Base-by-base conservation (phyloP, 2,329 filamentous ascomycete genomes). In the Colletotrichum ledebouriae region DNA sequence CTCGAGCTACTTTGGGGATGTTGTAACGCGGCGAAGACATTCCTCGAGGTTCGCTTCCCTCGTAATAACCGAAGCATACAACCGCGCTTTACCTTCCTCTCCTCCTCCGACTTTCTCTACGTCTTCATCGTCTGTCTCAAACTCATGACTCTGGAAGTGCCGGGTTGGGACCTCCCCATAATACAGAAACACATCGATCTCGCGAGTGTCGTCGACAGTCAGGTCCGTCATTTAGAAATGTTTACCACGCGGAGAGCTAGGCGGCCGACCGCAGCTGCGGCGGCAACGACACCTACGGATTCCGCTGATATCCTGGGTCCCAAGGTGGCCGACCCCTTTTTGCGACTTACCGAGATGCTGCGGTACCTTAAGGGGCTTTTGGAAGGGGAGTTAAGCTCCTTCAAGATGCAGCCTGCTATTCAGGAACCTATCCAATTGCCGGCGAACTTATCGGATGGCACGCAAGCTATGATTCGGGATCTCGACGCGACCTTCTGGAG, bases 1-100 rank as follows among this genome's bases (percentile, higher is more conserved):
- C 75, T 85, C 2, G 76, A 80, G 20, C 77, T 85, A 17, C 80
- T 86, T n/a, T 83, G 81, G 80, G 73, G 74, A 10, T 85, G 84
- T 69, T 74, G 82, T 39, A 73, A 75, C 4, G 77, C 82, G 3
- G 78, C 82, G 13, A 78, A 78, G 53, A 73, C 75, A 3, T 84
- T 83, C 69, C 78, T 86, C 67, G 71, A 74, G 34, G 69, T 77
- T 6, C 79, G 79, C n/a, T 78, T 80, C 56, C 71, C 73, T 5
- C 50, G 33, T 6, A 39, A 63, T 13, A 52, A 59, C 55, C 15
- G 13, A 12, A 75, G 78, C 66, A 62, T 77, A 1, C 73, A 74
- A 34, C 83, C 82, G 20, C 78, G 76, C 13, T 83, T 81, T 63
- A 75, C 82, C 13, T 80, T 80, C 71, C 77, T 85, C 60, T 78